Percentiles rank a stretch among this genome's conserved stretches.
Evolutionary conservation across 2,329 filamentous ascomycete genomes (phyloP).

Genomic region (Penicillium sp.): DNA sequence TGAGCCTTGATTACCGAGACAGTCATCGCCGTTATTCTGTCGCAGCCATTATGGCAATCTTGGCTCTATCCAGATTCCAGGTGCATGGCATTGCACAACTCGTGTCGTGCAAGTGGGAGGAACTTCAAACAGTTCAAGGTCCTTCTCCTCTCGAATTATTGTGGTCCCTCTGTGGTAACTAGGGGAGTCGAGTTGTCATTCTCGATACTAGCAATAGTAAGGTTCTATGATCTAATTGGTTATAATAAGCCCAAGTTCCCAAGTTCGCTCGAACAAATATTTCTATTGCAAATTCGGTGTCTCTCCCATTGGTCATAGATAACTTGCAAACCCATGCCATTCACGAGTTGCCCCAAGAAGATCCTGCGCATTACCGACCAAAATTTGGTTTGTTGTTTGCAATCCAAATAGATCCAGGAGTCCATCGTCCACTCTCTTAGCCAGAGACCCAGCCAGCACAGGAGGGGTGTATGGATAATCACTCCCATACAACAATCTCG

Average conservation of each 20-base stretch:
- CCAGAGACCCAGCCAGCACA: constrained; percentile 29
- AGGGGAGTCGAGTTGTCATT: too few relatives aligned
- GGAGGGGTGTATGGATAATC: constrained; percentile 53
- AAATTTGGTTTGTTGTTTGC: not conserved
- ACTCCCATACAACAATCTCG: constrained; percentile 52
- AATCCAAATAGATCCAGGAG: constrained; percentile 10
- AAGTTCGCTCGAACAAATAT: not conserved
- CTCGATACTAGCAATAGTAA: too few relatives aligned
- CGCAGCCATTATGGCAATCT: too few relatives aligned
- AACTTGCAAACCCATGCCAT: not conserved
- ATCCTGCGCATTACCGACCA: constrained; percentile 12
- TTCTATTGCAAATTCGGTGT: not conserved
- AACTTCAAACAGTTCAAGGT: too few relatives aligned
- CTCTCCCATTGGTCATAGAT: not conserved
- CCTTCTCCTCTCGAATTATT: not conserved
- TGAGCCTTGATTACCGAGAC: not conserved
- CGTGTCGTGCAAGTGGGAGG: too few relatives aligned
- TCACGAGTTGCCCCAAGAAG: not conserved
- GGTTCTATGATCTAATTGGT: too few relatives aligned
- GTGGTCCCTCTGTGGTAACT: too few relatives aligned
- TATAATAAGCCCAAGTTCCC: too few relatives aligned
- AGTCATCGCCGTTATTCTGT: not conserved
- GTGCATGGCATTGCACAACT: too few relatives aligned
- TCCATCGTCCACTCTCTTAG: constrained; percentile 43
- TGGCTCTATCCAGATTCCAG: too few relatives aligned